Evolutionary conservation across 1,284 basidiomycete species (phyloP).

Genomic region (Lignosus rhinocerotis): DNA sequence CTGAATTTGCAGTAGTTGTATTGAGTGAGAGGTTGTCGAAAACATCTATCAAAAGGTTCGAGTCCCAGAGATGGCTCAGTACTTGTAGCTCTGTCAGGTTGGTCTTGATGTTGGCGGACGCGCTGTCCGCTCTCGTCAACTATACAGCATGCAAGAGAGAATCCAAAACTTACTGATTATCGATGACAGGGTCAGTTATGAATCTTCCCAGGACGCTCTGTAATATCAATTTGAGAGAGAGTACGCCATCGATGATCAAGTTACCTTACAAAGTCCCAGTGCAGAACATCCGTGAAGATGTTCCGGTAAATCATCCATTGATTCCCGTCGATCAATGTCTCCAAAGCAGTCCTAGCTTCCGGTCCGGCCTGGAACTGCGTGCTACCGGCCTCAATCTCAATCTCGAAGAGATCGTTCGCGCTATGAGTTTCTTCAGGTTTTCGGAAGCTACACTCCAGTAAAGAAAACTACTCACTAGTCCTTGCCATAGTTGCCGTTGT

Average conservation of each 20-base stretch:
- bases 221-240: neutral
- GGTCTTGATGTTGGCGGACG: slow-evolving; percentile 55
- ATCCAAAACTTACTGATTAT: slow-evolving; percentile 50
- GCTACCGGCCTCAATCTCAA: slow-evolving; percentile 53
- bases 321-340: slow-evolving; percentile 49
- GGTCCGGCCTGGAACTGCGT: slow-evolving; percentile 50
- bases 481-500: slow-evolving; percentile 68
- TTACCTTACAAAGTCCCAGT: slow-evolving; percentile 67
- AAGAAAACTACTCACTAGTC: slow-evolving; percentile 47
- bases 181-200: slow-evolving; percentile 60
- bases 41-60: slow-evolving; percentile 43
- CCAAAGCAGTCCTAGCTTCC: slow-evolving; percentile 44
- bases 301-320: slow-evolving; percentile 74
- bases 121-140: slow-evolving; percentile 35
- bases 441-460: neutral
- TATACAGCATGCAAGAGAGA: neutral
- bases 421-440: neutral
- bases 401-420: slow-evolving; percentile 39
- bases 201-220: slow-evolving; percentile 64
- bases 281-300: slow-evolving; percentile 51
- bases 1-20: slow-evolving; percentile 53
- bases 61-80: slow-evolving; percentile 55
- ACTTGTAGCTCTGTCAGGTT: slow-evolving; percentile 55
- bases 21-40: slow-evolving; percentile 41
- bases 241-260: neutral